Percentiles rank a stretch among this genome's conserved stretches.
These are phyloP conservation scores for Penicillium olsonii DNA, from an alignment of 2,329 filamentous ascomycete genomes.

Conservation along the genomic window DNA sequence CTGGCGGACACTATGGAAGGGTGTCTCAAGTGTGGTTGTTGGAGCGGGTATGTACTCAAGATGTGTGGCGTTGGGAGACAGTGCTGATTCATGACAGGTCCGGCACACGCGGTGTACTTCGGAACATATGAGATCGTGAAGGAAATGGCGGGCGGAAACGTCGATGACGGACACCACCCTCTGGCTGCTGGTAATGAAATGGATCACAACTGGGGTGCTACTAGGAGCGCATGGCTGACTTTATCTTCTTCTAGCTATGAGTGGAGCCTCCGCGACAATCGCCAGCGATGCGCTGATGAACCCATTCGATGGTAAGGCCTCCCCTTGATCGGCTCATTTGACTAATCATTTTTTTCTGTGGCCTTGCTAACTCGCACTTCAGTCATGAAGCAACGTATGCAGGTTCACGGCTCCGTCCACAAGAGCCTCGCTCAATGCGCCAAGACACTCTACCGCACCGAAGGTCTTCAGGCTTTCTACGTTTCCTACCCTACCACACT, in stretches of 20 bases:
- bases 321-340: neutral
- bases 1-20: slow-evolving; percentile 88
- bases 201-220: neutral
- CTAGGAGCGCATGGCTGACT: slow-evolving; percentile 10
- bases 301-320: slow-evolving; percentile 83
- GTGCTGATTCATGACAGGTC: slow-evolving; percentile 60
- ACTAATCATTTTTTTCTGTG: too few relatives aligned
- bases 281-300: slow-evolving; percentile 99
- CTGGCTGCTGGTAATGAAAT: slow-evolving; percentile 74
- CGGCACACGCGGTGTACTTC: slow-evolving; percentile 97
- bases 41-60: slow-evolving; percentile 71
- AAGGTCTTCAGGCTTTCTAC: slow-evolving; percentile 92
- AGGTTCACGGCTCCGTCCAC: slow-evolving; percentile 94
- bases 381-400: slow-evolving; percentile 99
- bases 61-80: neutral
- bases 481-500: slow-evolving; percentile 97
- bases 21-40: slow-evolving; percentile 92
- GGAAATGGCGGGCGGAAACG: slow-evolving; percentile 91
- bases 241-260: slow-evolving; percentile 64
- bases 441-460: slow-evolving; percentile 78
- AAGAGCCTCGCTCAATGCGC: slow-evolving; percentile 85
- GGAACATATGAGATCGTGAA: slow-evolving; percentile 97
- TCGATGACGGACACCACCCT: slow-evolving; percentile 80
- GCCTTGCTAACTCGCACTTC: slow-evolving; percentile 8
- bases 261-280: slow-evolving; percentile 92